Percentiles rank a stretch among this genome's conserved stretches.
Conservation (phyloP, 495 filamentous ascomycete species). For the Aspergillus ellipticus region DNA sequence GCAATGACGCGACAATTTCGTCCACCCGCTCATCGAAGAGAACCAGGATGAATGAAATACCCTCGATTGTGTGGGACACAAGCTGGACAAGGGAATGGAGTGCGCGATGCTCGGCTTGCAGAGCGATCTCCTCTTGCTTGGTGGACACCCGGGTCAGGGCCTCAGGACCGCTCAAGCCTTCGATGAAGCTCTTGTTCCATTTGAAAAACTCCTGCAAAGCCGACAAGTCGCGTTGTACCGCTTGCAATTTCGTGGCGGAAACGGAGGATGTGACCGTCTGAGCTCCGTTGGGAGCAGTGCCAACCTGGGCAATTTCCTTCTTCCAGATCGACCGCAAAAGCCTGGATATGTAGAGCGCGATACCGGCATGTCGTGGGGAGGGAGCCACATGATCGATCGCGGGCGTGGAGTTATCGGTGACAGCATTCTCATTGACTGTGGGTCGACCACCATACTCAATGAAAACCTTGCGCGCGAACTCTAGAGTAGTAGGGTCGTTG, state of each 20-base stretch:
- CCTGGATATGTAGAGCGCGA: slow-evolving; percentile 81
- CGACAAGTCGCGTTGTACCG: slow-evolving; percentile 75
- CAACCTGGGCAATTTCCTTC: slow-evolving; percentile 53
- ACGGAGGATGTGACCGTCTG: slow-evolving; percentile 51
- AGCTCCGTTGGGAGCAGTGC: slow-evolving; percentile 55
- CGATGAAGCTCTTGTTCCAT: slow-evolving; percentile 82
- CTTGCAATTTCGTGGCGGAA: slow-evolving; percentile 58
- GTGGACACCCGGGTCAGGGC: slow-evolving; percentile 65
- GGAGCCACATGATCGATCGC: slow-evolving; percentile 76
- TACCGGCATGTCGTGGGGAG: slow-evolving; percentile 82
- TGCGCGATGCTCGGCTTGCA: slow-evolving; percentile 91
- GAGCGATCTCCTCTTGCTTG: slow-evolving; percentile 81
- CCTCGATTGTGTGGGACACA: slow-evolving; percentile 84
- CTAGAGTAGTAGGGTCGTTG: slow-evolving; percentile 77
- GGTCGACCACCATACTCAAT: slow-evolving; percentile 87
- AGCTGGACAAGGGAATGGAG: slow-evolving; percentile 79
- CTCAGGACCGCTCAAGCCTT: slow-evolving; percentile 83
- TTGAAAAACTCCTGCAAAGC: slow-evolving; percentile 76
- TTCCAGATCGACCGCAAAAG: slow-evolving; percentile 86
- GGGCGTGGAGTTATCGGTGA: slow-evolving; percentile 56
- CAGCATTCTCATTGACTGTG: slow-evolving; percentile 65
- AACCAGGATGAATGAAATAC: slow-evolving; percentile 90
- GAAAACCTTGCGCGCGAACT: slow-evolving; percentile 79
- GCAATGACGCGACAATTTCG: slow-evolving; percentile 80
- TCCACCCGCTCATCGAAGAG: slow-evolving; percentile 88